phyloP scores from a whole-genome alignment of 345 rosid species.

The Heritiera littoralis region DNA sequence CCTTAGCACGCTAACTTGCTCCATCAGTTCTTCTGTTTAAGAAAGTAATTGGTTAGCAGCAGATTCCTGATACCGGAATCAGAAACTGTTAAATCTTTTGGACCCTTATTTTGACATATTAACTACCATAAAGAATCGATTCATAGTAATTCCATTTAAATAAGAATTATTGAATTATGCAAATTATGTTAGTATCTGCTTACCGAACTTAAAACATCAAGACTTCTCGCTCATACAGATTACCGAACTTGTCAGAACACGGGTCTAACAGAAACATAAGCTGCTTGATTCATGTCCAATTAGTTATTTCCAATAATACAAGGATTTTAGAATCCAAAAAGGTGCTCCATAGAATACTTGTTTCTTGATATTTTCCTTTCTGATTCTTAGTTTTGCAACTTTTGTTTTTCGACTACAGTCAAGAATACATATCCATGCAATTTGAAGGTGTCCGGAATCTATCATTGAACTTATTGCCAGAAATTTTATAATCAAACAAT shows the following conservation, averaged over 20 bases:
- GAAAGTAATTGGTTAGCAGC: not conserved
- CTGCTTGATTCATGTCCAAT: not conserved
- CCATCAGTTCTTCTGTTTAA: not conserved
- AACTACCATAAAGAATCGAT: not conserved
- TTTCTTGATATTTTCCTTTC: not conserved
- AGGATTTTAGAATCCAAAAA: too few relatives aligned
- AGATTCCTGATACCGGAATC: not conserved
- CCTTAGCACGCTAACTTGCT: conserved; percentile 6
- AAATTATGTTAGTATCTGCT: not conserved
- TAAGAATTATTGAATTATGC: not conserved
- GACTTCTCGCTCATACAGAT: not conserved
- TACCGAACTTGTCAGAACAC: not conserved
- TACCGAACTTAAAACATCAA: not conserved
- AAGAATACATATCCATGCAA: not conserved
- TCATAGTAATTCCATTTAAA: not conserved
- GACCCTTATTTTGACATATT: conserved; percentile 3
- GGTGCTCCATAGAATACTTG: not conserved
- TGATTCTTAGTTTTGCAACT: not conserved
- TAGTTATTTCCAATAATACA: not conserved
- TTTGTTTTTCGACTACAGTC: not conserved
- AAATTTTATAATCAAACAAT: not conserved
- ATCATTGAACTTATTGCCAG: not conserved
- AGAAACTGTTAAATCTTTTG: not conserved
- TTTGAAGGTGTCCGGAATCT: not conserved
- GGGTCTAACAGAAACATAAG: not conserved